Percentiles rank a stretch among this genome's conserved stretches.
Conservation (phyloP, 2,329 filamentous ascomycete genomes). For the Emmonsia crescens region DNA sequence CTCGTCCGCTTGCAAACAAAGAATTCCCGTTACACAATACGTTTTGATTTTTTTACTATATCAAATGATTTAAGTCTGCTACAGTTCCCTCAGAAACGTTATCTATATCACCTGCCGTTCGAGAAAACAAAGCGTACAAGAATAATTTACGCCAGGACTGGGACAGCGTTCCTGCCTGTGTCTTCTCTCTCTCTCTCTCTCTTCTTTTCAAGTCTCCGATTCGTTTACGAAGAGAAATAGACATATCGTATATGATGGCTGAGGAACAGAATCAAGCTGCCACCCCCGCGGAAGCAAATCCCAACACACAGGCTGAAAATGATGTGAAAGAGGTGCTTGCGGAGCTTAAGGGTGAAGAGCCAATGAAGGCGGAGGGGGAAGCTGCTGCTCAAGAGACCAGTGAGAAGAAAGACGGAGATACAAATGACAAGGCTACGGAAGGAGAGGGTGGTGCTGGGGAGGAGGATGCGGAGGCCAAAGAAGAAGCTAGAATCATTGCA, state of each 20-base stretch:
- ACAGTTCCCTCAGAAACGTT: background rate
- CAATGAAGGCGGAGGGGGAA: conserved; percentile 5
- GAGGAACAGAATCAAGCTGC: conserved; percentile 27
- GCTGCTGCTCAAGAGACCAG: conserved; percentile 9
- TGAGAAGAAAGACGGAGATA: conserved; percentile 24
- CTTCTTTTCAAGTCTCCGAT: background rate
- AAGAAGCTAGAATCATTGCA: conserved; percentile 19
- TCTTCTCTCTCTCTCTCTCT: background rate
- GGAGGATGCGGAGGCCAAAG: conserved; percentile 27
- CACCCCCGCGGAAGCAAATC: conserved; percentile 14
- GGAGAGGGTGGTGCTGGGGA: conserved; percentile 22
- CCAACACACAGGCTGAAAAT: conserved; percentile 35
- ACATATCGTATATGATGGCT: conserved; percentile 19
- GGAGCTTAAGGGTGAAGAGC: conserved; percentile 31
- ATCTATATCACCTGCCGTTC: background rate
- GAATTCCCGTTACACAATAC: background rate
- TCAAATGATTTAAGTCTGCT: background rate
- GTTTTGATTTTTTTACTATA: background rate
- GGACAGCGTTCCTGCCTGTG: background rate
- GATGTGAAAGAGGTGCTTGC: conserved; percentile 37
- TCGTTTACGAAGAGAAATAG: background rate
- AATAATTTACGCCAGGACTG: background rate
- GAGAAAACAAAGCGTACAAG: background rate
- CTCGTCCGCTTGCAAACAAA: background rate
- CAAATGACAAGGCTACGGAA: conserved; percentile 22